Base-by-base conservation (phyloP, 2,329 filamentous ascomycete genomes). In the Ustilaginoidea virens region DNA sequence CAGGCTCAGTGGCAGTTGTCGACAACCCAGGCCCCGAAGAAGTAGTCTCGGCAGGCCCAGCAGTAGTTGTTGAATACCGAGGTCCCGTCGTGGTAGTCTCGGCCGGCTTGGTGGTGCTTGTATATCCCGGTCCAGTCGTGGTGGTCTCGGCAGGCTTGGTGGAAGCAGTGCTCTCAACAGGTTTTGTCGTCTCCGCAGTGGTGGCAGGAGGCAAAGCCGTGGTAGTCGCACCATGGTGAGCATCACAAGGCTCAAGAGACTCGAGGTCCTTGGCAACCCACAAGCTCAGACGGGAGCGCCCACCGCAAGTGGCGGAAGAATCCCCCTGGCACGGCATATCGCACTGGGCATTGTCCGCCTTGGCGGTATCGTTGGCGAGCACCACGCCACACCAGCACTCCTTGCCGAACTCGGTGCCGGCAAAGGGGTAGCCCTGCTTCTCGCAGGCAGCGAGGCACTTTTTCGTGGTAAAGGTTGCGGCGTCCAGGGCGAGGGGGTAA, bases 331-430 rank as follows among this genome's bases (percentile, higher is more conserved):
- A 75, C 22, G 60, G 45, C 41, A 61, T 58, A 35, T 55, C 52
- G 46, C 70, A 75, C 23, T 60, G 44, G 10, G 39, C 37, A 14
- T 41, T 33, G 27, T 51, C 43, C 8, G 52, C 55, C 18, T 50
- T 40, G 18, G 34, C 34, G 5, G 56, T 61, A 31, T 52, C 50
- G 36, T 62, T 63, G 22, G 63, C 67, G 19, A 72, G 51, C 17
- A 71, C 56, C 22, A 61, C 60, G 25, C 63, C 63, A 38, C 63
- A 67, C 42, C 54, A 66, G 37, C 61, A 66, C 39, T 64, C 56
- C 16, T 50, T 51, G 52, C 55, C 55, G 31, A 51, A 64, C 46
- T 67, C 59, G 7, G 56, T 52, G 32, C 61, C 62, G 17, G 63
- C 63, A 29, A 60, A 57, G 23, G 61, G 58, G 40, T 56, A 66